Evolutionary conservation across 352 stramenopile genomes (phyloP).

Genomic region (Globisporangium paddicum): DNA sequence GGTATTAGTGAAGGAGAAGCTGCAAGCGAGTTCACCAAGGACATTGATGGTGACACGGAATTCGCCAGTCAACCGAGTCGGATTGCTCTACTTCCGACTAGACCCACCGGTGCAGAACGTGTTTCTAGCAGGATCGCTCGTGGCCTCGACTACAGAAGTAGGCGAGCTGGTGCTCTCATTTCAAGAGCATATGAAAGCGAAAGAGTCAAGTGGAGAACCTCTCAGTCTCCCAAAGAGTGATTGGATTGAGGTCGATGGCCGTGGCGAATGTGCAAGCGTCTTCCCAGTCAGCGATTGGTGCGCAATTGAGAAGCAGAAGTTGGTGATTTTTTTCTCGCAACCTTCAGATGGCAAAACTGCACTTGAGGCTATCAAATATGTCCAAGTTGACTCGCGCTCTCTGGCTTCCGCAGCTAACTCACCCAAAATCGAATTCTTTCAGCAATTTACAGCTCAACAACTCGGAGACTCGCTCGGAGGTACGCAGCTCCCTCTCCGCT

Average conservation of each 20-base stretch:
- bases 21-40: background rate
- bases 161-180: background rate
- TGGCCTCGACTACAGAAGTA: background rate
- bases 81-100: conserved; percentile 5
- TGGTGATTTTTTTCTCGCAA: background rate
- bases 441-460: background rate
- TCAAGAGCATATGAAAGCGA: background rate
- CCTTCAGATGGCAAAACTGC: background rate
- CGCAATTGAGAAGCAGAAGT: background rate
- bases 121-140: background rate
- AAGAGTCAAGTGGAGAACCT: background rate
- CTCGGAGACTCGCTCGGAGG: background rate
- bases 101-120: background rate
- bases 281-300: background rate
- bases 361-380: background rate
- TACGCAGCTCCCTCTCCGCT: background rate
- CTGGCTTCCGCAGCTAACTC: background rate
- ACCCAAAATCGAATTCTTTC: conserved; percentile 11
- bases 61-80: background rate
- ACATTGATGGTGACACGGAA: background rate
- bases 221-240: background rate
- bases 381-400: background rate
- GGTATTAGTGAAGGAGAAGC: background rate
- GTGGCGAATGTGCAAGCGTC: background rate
- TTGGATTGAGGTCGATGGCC: background rate